Conservation (phyloP, 164 flowering plant species). For the Litsea cubeba region DNA sequence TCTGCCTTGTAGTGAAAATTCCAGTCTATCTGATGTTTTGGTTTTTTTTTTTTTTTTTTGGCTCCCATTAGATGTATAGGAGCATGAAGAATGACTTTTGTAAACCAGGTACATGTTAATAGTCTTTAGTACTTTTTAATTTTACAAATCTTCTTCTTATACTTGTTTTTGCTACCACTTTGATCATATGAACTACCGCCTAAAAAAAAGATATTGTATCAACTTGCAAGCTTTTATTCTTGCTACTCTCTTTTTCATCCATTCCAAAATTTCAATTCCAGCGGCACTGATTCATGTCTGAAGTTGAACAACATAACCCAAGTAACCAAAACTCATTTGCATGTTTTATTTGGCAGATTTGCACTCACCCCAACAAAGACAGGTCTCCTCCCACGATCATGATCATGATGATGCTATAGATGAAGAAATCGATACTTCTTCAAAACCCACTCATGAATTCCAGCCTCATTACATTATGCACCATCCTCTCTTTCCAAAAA, state of each 20-base stretch:
- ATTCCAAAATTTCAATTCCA: slow-evolving; percentile 13
- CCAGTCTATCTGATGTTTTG: neutral
- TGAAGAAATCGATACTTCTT: slow-evolving; percentile 29
- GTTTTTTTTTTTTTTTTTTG: neutral
- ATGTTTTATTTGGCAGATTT: slow-evolving; percentile 20
- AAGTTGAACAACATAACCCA: too few relatives aligned
- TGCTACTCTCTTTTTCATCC: neutral
- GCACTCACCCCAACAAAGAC: slow-evolving; percentile 27
- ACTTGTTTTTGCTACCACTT: too few relatives aligned
- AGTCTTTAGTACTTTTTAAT: too few relatives aligned
- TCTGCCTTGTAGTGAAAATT: too few relatives aligned
- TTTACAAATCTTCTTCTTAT: too few relatives aligned
- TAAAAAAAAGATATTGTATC: too few relatives aligned
- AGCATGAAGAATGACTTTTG: slow-evolving; percentile 55
- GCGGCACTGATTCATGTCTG: too few relatives aligned
- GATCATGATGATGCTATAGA: slow-evolving; percentile 36
- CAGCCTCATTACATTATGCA: slow-evolving; percentile 21
- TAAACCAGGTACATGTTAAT: slow-evolving; percentile 40
- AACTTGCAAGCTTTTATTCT: too few relatives aligned
- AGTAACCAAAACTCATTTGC: neutral
- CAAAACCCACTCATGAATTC: slow-evolving; percentile 24
- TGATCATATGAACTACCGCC: too few relatives aligned
- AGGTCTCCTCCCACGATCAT: slow-evolving; percentile 23
- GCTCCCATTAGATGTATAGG: slow-evolving; percentile 61
- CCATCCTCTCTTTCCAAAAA: slow-evolving; percentile 35